phyloP scores from a whole-genome alignment of 352 stramenopile genomes.

The Vaucheria bursata region DNA sequence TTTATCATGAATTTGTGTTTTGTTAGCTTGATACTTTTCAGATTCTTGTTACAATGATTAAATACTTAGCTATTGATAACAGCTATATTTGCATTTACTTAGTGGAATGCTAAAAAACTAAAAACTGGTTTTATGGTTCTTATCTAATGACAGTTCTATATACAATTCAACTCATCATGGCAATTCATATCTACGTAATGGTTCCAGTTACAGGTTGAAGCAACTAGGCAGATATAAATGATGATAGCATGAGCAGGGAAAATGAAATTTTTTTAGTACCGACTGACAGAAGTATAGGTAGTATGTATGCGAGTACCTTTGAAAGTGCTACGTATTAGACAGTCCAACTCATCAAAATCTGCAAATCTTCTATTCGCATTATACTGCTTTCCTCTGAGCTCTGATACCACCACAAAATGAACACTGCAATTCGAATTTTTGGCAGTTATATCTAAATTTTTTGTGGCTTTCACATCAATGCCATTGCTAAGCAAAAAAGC shows the following conservation, averaged over 20 bases:
- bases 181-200: no score
- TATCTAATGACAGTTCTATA: no score
- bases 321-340: conserved; percentile 9
- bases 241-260: not conserved
- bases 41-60: no score
- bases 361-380: not conserved
- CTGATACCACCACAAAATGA: not conserved
- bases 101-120: not conserved
- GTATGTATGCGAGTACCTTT: not conserved
- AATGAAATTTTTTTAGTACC: not conserved
- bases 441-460: not conserved
- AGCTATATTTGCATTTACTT: not conserved
- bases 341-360: conserved; percentile 13
- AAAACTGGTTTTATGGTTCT: not conserved
- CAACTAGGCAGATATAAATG: not conserved
- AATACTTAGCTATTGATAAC: not conserved
- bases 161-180: no score
- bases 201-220: no score
- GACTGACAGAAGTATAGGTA: not conserved
- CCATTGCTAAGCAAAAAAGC: not conserved
- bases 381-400: not conserved
- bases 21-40: no score
- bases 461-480: not conserved
- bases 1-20: no score
- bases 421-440: not conserved